Conservation (phyloP, 257 asterid species). For the Rehmannia glutinosa region DNA sequence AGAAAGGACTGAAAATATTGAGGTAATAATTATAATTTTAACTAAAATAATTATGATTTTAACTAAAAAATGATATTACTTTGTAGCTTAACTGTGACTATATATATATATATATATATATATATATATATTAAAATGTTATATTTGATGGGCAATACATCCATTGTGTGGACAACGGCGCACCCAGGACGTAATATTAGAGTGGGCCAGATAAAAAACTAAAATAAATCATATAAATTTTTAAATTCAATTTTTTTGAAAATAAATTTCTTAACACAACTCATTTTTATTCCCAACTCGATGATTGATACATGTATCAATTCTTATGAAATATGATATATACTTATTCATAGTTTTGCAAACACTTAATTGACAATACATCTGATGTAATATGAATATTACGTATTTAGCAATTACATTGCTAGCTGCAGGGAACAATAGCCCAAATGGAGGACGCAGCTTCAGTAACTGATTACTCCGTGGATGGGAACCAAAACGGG, state of each 20-base stretch:
- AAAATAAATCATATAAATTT: no score
- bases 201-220: no score
- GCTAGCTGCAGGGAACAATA: slow-evolving; percentile 17
- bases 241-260: no score
- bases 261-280: no score
- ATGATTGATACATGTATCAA: no score
- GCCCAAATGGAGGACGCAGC: slow-evolving; percentile 19
- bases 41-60: not conserved
- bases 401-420: not conserved
- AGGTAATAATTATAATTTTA: slow-evolving; percentile 25
- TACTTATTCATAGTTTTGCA: not conserved
- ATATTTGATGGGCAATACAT: no score
- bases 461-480: slow-evolving; percentile 9
- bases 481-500: slow-evolving; percentile 18
- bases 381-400: not conserved
- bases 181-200: not conserved
- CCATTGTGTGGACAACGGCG: not conserved
- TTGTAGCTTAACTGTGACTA: not conserved
- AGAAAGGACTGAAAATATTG: slow-evolving; percentile 20
- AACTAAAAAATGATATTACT: not conserved
- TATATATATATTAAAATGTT: no score
- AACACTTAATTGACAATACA: not conserved
- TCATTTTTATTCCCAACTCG: no score
- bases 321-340: not conserved
- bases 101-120: not conserved